Evolutionary conservation across 2,329 filamentous ascomycete genomes (phyloP).

Genomic region (Cordyceps militaris): DNA sequence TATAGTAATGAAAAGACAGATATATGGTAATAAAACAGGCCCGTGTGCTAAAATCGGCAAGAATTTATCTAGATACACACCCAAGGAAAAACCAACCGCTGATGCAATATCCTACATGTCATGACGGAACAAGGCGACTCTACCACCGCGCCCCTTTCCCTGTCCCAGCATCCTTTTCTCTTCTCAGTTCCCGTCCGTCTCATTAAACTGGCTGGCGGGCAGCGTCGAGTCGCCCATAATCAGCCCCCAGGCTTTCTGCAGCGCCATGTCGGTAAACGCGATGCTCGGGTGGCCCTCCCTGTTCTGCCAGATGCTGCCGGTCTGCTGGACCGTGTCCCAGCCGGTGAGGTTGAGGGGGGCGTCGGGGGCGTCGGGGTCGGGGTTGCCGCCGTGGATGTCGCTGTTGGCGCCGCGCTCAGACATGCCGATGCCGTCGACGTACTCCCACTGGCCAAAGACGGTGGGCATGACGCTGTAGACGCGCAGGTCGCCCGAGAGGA

Average conservation of each 20-base stretch:
- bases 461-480: slow-evolving; percentile 20
- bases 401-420: slow-evolving; percentile 17
- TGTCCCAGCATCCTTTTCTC: not conserved
- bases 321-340: slow-evolving; percentile 3
- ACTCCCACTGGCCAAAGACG: slow-evolving; percentile 23
- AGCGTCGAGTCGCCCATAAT: not conserved
- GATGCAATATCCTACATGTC: not conserved
- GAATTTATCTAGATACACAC: not conserved
- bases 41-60: too few relatives aligned
- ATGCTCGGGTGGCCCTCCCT: not conserved
- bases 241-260: slow-evolving; percentile 4
- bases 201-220: slow-evolving; percentile 1
- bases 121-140: not conserved
- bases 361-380: slow-evolving; percentile 13
- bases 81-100: not conserved
- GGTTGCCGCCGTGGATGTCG: slow-evolving; percentile 19
- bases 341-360: not conserved
- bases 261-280: slow-evolving; percentile 10
- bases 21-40: too few relatives aligned
- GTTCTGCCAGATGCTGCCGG: slow-evolving; percentile 8
- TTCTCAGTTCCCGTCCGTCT: not conserved
- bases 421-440: slow-evolving; percentile 19
- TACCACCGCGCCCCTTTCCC: not conserved
- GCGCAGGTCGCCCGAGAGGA: slow-evolving; percentile 17
- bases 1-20: too few relatives aligned